Evolutionary conservation across 345 rosid species (phyloP).

Genomic region (Euphorbia peplus): DNA sequence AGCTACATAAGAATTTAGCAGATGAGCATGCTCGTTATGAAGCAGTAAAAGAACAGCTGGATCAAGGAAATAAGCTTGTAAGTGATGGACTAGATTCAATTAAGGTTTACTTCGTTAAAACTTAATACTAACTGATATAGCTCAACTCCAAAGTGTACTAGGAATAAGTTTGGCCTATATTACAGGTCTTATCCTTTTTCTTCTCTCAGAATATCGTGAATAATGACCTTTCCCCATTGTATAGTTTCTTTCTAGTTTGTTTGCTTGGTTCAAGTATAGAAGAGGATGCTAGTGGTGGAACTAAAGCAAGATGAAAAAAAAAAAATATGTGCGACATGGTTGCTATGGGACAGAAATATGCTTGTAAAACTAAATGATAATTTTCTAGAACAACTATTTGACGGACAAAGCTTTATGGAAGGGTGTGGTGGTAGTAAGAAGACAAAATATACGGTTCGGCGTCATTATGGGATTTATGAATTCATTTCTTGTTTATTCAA

Average conservation of each 20-base stretch:
- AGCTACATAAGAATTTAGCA: constrained; percentile 55
- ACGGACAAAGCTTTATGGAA: too few relatives aligned
- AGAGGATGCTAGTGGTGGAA: too few relatives aligned
- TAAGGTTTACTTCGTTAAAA: constrained; percentile 48
- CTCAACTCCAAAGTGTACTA: background rate
- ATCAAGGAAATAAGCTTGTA: constrained; percentile 39
- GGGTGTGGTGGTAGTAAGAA: too few relatives aligned
- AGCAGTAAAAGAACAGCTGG: constrained; percentile 48
- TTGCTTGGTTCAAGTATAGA: background rate
- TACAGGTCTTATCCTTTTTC: background rate
- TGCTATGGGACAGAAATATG: too few relatives aligned
- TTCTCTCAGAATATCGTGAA: background rate
- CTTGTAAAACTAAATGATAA: too few relatives aligned
- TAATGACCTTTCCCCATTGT: background rate
- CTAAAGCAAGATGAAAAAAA: too few relatives aligned
- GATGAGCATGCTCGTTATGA: constrained; percentile 46
- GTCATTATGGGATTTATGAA: too few relatives aligned
- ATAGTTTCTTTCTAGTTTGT: background rate
- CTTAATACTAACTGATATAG: background rate
- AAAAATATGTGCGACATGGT: too few relatives aligned
- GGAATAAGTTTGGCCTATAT: background rate
- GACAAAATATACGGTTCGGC: too few relatives aligned
- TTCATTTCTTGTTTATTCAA: background rate
- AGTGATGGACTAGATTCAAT: constrained; percentile 47
- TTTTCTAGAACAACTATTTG: too few relatives aligned